Percentiles rank a stretch among this genome's conserved stretches.
These are phyloP conservation scores for Boletus speciosus DNA, from an alignment of 768 basidiomycete species.

Conservation along the genomic window DNA sequence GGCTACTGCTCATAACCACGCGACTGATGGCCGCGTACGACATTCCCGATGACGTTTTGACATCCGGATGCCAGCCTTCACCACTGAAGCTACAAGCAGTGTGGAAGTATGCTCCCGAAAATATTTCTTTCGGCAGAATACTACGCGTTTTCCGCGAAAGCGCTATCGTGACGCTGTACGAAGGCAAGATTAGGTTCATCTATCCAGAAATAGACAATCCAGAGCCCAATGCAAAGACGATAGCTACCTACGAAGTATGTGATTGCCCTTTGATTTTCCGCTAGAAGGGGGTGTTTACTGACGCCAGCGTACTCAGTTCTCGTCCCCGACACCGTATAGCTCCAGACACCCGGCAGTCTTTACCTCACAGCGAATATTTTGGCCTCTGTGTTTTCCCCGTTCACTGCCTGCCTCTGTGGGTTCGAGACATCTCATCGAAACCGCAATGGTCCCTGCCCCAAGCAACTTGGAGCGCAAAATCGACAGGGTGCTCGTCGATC, in stretches of 20 bases:
- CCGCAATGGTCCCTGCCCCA: slow-evolving; percentile 18
- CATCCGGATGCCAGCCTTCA: slow-evolving; percentile 6
- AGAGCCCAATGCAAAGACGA: slow-evolving; percentile 11
- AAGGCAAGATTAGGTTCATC: slow-evolving; percentile 24
- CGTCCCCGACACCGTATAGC: slow-evolving; percentile 13
- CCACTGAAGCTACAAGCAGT: slow-evolving; percentile 8
- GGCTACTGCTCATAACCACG: slow-evolving; percentile 23
- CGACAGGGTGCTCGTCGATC: slow-evolving; percentile 20
- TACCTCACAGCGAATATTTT: slow-evolving; percentile 29
- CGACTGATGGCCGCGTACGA: slow-evolving; percentile 30
- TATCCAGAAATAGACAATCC: slow-evolving; percentile 24
- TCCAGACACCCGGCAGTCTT: slow-evolving; percentile 21
- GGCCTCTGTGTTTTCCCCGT: slow-evolving; percentile 19
- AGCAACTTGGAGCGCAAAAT: slow-evolving; percentile 16
- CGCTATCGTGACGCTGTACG: slow-evolving; percentile 25
- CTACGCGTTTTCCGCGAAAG: slow-evolving; percentile 26
- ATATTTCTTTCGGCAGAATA: slow-evolving; percentile 27
- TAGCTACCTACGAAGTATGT: slow-evolving; percentile 22
- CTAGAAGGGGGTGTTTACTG: not conserved
- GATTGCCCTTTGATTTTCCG: not conserved
- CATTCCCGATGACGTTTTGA: slow-evolving; percentile 19
- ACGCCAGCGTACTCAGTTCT: slow-evolving; percentile 14
- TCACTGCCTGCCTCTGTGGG: not conserved
- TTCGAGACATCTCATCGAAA: slow-evolving; percentile 21
- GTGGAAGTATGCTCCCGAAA: slow-evolving; percentile 22